Conservation (phyloP, 164 flowering plant species). For the Vitis amurensis region DNA sequence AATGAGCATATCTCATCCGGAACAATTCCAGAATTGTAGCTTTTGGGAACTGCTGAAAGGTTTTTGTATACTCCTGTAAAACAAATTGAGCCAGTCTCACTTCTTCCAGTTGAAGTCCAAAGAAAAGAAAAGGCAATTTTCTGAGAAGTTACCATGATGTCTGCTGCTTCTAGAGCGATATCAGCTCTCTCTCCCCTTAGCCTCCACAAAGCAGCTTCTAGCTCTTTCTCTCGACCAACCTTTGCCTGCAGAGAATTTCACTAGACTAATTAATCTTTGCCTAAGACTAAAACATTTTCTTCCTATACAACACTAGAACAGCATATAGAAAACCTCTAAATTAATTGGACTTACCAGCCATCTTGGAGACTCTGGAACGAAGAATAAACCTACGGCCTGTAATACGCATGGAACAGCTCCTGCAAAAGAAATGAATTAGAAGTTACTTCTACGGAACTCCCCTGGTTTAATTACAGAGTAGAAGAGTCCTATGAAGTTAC, state of each 20-base stretch:
- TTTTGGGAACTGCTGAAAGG: not conserved
- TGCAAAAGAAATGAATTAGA: not conserved
- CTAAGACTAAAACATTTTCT: no score
- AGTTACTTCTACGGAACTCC: not conserved
- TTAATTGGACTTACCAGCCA: conserved; percentile 14
- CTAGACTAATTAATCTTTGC: no score
- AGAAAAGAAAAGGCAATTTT: not conserved
- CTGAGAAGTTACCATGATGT: conserved; percentile 19
- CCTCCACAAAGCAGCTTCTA: conserved; percentile 12
- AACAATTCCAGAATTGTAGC: conserved; percentile 1
- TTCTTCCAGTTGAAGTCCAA: not conserved
- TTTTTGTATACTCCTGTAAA: conserved; percentile 7
- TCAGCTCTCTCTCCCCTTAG: conserved; percentile 35
- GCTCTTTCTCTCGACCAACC: conserved; percentile 22
- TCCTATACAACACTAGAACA: no score
- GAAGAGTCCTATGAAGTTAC: conserved; percentile 1
- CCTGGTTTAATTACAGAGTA: not conserved
- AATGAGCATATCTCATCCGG: conserved; percentile 7
- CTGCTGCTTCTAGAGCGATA: conserved; percentile 33
- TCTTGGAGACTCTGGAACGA: conserved; percentile 22
- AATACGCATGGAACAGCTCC: conserved; percentile 13
- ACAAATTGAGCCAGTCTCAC: not conserved
- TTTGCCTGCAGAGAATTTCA: conserved; percentile 26
- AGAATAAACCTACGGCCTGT: conserved; percentile 5
- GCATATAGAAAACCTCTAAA: no score